Base-by-base conservation (phyloP, 2,329 filamentous ascomycete genomes). In the Fusarium sp. region DNA sequence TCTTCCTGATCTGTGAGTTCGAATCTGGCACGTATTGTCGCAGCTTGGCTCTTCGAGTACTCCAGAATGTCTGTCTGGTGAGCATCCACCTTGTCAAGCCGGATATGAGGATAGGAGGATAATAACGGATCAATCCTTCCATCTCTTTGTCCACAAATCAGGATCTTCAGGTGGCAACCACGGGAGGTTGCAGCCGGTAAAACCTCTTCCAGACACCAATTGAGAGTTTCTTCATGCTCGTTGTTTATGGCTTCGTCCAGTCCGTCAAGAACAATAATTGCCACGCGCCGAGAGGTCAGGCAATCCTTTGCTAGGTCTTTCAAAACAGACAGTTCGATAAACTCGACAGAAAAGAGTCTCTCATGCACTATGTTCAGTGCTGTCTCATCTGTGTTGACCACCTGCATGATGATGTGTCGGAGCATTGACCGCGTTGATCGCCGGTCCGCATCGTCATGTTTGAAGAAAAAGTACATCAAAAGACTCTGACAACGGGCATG, bases 291-390 rank as follows among this genome's bases (percentile, higher is more conserved):
- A 5, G 37, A n/a, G 0, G 11, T 37, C 2, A 58, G 2, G 4
- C 7, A 50, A 0, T 60, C 53, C 0, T 4, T 2, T 17, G 37
- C 53, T 0, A 58, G 13, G 1, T 1, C 0, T 0, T 51, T 20
- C 0, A 60, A 9, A 3, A 10, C 11, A 0, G 20, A 0, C 6
- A 49, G 6, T 0, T 58, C 29, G 0, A 10, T 11, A 0, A 1
- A 4, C 0, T 58, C n/a, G 0, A 2, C 13, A 0, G 31, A n/a
- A 0, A 43, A 58, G 0, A 45, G 2, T 0, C 1, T 23, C 0
- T 60, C 35, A 7, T 58, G 2, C 0, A 7, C 29, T 0, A 58
- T 13, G 0, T 14, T 9, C 57, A 60, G 25, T 2, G 39, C 5
- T 0, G 25, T 17, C 4, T 50, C 37, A 0, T 60, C 52, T 1